Evolutionary conservation across 768 basidiomycete species (phyloP), one percentile per base, ranked within the genome.

Genomic region (Coprinellus aureogranulatus): DNA sequence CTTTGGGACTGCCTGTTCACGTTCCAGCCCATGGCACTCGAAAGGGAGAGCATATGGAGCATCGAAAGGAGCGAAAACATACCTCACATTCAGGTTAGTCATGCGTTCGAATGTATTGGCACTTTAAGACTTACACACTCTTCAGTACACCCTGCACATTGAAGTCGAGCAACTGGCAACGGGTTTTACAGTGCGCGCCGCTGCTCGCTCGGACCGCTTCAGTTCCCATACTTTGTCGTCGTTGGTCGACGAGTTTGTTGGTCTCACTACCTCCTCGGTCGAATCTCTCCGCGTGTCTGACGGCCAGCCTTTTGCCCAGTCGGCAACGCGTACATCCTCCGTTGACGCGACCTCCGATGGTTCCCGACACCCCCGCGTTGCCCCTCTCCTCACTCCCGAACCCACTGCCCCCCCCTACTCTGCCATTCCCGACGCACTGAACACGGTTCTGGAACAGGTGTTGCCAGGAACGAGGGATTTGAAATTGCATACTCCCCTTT

Each of bases 1-100:
- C 58, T 81, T 11, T 79, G 76, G 68, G 76, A 77, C 48, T 75
- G 73, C 57, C 62, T 81, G 40, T 79, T 81, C 59, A 63, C 81
- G 11, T 81, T 77, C 63, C 78, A 81, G 55, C 74, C 75, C 14
- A 53, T 53, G 39, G 52, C 59, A 37, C 12, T 59, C 45, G 25
- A 67, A 57, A 14, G 59, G 61, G 23, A 59, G 58, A 25, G 28
- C 47, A 62, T 76, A 64, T 73, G 79, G 77, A 59, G 47, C 20
- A 68, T 67, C 9, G 67, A 66, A 45, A 39, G 56, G 2, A 48
- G 39, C 11, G 53, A 65, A 12, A 41, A 54, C 3, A 66, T 65
- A 9, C 54, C 60, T 2, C 64, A 66, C 25, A 67, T 72, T 26
- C 72, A 74, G 64, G 72, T 69, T 6, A 57, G 62, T 58, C 28